phyloP scores from a whole-genome alignment of 306 rosid species.

The Corylus americana region DNA sequence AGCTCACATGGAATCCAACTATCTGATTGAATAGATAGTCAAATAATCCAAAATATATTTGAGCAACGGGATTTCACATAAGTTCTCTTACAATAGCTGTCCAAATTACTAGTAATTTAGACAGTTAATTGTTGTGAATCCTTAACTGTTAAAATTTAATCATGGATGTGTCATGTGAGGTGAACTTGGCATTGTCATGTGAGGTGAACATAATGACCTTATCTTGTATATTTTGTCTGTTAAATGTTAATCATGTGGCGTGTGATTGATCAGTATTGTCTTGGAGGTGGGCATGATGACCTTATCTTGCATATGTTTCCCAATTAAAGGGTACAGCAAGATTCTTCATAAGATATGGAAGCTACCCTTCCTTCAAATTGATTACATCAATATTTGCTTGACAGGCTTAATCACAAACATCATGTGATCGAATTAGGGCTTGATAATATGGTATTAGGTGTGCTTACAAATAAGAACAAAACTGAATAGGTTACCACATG shows the following conservation, averaged over 20 bases:
- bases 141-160: too few species aligned
- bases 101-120: too few species aligned
- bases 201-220: too few species aligned
- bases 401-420: not conserved
- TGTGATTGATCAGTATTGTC: not conserved
- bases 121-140: too few species aligned
- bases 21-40: too few species aligned
- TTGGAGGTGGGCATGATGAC: not conserved
- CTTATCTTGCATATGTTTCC: not conserved
- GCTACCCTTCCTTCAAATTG: not conserved
- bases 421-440: not conserved
- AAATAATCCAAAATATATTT: too few species aligned
- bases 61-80: too few species aligned
- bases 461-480: not conserved
- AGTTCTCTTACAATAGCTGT: not conserved
- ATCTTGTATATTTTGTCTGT: too few species aligned
- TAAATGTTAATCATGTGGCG: not conserved
- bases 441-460: not conserved
- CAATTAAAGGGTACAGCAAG: not conserved
- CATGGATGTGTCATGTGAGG: too few species aligned
- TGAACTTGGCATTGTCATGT: too few species aligned
- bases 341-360: not conserved
- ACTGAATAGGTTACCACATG: not conserved
- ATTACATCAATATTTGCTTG: slow-evolving; percentile 4
- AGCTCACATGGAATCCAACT: too few species aligned